These are phyloP conservation scores for Rhexocercosporidium sp. DNA, from an alignment of 2,329 filamentous ascomycete species.

Conservation along the genomic window DNA sequence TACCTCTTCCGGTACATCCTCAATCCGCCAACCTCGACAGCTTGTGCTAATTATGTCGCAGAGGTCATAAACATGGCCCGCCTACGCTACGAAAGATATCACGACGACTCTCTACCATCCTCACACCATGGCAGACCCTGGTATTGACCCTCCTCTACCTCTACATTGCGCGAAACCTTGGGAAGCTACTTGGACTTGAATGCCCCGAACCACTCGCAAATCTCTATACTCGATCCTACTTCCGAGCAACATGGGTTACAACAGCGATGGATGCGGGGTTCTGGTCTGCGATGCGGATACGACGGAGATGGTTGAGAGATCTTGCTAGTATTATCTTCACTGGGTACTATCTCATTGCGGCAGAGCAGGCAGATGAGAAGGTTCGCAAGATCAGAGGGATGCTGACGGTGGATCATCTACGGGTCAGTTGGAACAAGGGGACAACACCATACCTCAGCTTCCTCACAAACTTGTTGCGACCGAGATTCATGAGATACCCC, in stretches of 20 bases:
- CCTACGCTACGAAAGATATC: slow-evolving; percentile 75
- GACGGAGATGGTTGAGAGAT: slow-evolving; percentile 79
- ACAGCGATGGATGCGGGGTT: slow-evolving; percentile 96
- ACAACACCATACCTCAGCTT: slow-evolving; percentile 84
- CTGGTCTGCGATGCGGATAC: slow-evolving; percentile 97
- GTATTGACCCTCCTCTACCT: slow-evolving; percentile 88
- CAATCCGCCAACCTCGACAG: slow-evolving; percentile 1
- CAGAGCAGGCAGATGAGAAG: slow-evolving; percentile 95
- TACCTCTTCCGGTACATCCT: slow-evolving; percentile 74
- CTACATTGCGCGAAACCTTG: slow-evolving; percentile 91
- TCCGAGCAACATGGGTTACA: slow-evolving; percentile 94
- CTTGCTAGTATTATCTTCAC: slow-evolving; percentile 84
- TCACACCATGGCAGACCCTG: slow-evolving; percentile 90
- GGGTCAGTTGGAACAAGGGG: slow-evolving; percentile 94
- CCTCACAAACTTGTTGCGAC: slow-evolving; percentile 74
- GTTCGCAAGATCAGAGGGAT: slow-evolving; percentile 87
- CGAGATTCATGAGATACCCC: slow-evolving; percentile 78
- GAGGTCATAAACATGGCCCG: slow-evolving; percentile 89
- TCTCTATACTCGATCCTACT: slow-evolving; percentile 91
- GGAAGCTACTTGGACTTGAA: slow-evolving; percentile 87
- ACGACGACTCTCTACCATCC: slow-evolving; percentile 66
- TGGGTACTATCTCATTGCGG: slow-evolving; percentile 88
- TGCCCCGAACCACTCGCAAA: slow-evolving; percentile 93
- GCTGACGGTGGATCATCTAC: slow-evolving; percentile 87
- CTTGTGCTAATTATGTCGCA: slow-evolving; percentile 44